Base-by-base conservation (phyloP, 495 filamentous ascomycete species). In the Cudoniella acicularis region DNA sequence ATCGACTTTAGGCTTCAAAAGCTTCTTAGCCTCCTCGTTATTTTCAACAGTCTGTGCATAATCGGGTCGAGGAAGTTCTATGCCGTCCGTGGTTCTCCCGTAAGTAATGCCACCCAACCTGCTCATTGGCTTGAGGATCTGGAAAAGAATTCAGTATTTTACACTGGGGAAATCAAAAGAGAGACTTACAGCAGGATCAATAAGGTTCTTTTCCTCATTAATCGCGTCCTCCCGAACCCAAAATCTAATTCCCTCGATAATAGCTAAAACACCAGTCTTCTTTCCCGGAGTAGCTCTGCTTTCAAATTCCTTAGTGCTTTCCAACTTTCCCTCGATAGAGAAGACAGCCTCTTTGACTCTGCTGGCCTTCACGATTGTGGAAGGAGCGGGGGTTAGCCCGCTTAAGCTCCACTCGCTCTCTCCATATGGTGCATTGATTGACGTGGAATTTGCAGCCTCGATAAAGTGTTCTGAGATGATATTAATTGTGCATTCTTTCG, bases 161-260 rank as follows among this genome's bases (percentile, higher is more conserved):
- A 48, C 22, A 45, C 64, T 52, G 27, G 18, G 17, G 23, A 50
- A 13, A 17, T 42, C 26, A 20, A 22, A 10, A 45, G 42, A 48
- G 22, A 21, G 63, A 40, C 60, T 58, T 57, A 64, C 70, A 48
- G 77, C 79, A 13, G 89, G 77, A 72, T 94, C 86, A 30, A 98
- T 76, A 23, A 86, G 56, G 58, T 83, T 89, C 66, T 76, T 81
- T 16, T 89, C 85, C 67, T 89, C 82, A 63, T 95, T 87, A 6
- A 97, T 75, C 10, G 90, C 91, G 75, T 96, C 93, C 68, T 96
- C 91, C 48, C 92, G 73, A 10, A 84, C 91, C 89, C 91, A 96
- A 66, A 98, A 97, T 23, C 85, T 76, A 41, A 87, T 83, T 0
- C 92, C 93, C 75, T 98, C 92, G 9, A 97, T 77, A 49, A 96